Conservation (phyloP, 768 basidiomycete species). For the Naganishia vaughanmartiniae region DNA sequence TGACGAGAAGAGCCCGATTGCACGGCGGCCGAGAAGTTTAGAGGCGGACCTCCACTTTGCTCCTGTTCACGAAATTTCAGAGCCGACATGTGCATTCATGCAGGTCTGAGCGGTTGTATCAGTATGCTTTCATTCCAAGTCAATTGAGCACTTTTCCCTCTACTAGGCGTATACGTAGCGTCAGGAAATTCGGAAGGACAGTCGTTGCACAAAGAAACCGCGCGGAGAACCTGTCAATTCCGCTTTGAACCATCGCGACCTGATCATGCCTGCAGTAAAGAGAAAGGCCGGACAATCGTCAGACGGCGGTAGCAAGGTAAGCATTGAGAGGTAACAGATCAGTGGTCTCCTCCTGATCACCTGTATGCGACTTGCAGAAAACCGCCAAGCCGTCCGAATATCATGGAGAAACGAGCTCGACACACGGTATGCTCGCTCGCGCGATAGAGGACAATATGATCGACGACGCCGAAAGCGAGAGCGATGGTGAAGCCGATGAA, state of each 20-base stretch:
- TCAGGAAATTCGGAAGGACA: not conserved
- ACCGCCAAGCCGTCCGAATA: constrained; percentile 9
- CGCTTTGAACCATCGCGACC: not conserved
- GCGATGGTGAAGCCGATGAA: constrained; percentile 35
- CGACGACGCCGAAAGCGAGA: constrained; percentile 33
- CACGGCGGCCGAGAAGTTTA: too few relatives aligned
- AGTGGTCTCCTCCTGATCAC: not conserved
- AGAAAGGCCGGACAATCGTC: constrained; percentile 17
- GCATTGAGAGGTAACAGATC: not conserved
- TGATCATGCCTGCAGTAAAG: constrained; percentile 27
- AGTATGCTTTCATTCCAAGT: not conserved
- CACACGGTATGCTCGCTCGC: constrained; percentile 27
- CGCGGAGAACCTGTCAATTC: not conserved
- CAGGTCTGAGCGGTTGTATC: too few relatives aligned
- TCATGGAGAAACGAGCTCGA: constrained; percentile 24
- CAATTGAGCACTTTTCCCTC: not conserved
- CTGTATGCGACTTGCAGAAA: not conserved
- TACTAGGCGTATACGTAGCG: not conserved
- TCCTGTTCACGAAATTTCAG: too few relatives aligned
- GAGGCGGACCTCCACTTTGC: too few relatives aligned
- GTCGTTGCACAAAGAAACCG: not conserved
- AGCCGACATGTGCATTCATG: too few relatives aligned
- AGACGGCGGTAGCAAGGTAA: not conserved
- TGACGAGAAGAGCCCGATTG: too few relatives aligned
- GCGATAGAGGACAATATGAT: constrained; percentile 34